Conservation (phyloP, 768 basidiomycete genomes). For the Mycena vulgaris region DNA sequence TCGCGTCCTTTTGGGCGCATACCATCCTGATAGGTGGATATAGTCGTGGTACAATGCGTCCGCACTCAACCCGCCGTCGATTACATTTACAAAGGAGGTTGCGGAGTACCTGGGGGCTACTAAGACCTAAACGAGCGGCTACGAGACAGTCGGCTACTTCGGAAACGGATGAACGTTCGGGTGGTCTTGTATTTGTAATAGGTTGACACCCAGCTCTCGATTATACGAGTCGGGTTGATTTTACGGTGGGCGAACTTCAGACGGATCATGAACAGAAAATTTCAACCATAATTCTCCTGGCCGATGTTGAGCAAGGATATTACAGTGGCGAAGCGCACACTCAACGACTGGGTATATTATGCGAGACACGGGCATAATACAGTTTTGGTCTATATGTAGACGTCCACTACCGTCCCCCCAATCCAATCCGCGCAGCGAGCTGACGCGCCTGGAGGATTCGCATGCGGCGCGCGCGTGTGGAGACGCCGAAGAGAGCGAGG, state of each 20-base stretch:
- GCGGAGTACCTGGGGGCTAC: constrained; percentile 14
- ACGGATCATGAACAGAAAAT: too few relatives aligned
- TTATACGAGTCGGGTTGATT: too few relatives aligned
- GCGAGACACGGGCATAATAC: background rate
- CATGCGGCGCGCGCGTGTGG: constrained; percentile 77
- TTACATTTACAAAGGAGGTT: constrained; percentile 17
- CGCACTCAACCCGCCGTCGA: background rate
- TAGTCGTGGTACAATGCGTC: constrained; percentile 30
- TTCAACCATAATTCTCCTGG: too few relatives aligned
- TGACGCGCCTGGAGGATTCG: constrained; percentile 84
- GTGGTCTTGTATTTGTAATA: too few relatives aligned
- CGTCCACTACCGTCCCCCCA: constrained; percentile 1
- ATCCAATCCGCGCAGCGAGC: constrained; percentile 83
- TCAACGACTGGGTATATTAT: background rate
- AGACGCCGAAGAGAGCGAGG: constrained; percentile 75
- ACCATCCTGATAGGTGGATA: background rate
- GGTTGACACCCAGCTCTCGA: too few relatives aligned
- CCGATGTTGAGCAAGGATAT: too few relatives aligned
- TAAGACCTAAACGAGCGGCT: background rate
- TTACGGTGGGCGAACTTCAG: too few relatives aligned
- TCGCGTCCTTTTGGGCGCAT: background rate
- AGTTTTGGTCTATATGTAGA: too few relatives aligned
- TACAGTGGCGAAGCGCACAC: too few relatives aligned
- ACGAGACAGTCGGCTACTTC: too few relatives aligned
- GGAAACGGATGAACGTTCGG: too few relatives aligned